phyloP scores from a whole-genome alignment of 2,329 filamentous ascomycete species.

The Hirsutella thompsonii region DNA sequence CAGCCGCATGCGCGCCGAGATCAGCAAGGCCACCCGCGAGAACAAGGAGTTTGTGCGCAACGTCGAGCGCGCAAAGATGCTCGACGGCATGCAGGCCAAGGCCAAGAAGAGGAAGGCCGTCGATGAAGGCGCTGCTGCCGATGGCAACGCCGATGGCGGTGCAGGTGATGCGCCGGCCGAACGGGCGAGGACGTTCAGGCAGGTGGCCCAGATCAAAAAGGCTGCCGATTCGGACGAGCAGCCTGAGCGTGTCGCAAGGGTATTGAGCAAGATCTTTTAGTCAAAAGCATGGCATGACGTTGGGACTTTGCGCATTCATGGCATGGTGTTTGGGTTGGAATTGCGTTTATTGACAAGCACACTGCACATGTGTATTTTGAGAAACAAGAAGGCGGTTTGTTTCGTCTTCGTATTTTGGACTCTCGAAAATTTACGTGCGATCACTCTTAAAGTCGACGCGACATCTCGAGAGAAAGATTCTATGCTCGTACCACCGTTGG shows the following conservation, averaged over 20 bases:
- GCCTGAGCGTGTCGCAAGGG: slow-evolving; percentile 43
- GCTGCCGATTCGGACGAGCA: slow-evolving; percentile 29
- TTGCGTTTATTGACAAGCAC: too few relatives aligned
- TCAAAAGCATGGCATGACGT: neutral
- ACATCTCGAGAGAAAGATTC: too few relatives aligned
- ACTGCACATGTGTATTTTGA: too few relatives aligned
- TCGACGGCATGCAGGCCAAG: slow-evolving; percentile 57
- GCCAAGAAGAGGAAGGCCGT: slow-evolving; percentile 27
- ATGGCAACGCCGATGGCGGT: too few relatives aligned
- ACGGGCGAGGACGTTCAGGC: slow-evolving; percentile 44
- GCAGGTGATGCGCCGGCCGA: slow-evolving; percentile 9
- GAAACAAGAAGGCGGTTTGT: too few relatives aligned
- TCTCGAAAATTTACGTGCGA: too few relatives aligned
- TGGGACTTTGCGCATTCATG: neutral
- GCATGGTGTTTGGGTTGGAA: neutral
- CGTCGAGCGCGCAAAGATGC: slow-evolving; percentile 67
- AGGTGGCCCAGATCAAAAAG: slow-evolving; percentile 46
- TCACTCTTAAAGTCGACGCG: too few relatives aligned
- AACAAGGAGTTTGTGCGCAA: slow-evolving; percentile 73
- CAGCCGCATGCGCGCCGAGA: slow-evolving; percentile 65
- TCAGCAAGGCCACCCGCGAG: slow-evolving; percentile 61
- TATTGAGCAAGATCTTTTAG: slow-evolving; percentile 53
- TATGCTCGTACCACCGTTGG: too few relatives aligned
- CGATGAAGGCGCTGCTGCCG: slow-evolving; percentile 11
- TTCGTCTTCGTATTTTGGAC: too few relatives aligned